Base-by-base conservation (phyloP, 331 rosid species). In the Quercus phellos region DNA sequence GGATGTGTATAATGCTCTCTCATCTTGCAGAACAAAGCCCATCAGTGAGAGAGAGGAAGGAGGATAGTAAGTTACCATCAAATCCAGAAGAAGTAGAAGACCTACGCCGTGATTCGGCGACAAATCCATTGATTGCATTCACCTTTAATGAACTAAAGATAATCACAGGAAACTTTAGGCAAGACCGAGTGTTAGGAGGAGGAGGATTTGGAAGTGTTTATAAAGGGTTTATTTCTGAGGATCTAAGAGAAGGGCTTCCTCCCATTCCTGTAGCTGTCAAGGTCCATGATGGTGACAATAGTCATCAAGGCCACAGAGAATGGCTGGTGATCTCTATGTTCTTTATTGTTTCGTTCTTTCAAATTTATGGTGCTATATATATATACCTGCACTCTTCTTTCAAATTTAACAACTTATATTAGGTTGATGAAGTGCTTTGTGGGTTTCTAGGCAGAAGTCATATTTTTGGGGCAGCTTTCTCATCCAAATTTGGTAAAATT, bases 191-290 rank as follows among this genome's bases (percentile, higher is more conserved):
- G 72, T 83, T 95, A 77, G 99, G 99, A 6, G 98, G 97, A 79
- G 99, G 99, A 68, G 99, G 99, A 77, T 95, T 95, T 73, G 99
- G 99, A 85, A 90, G 96, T 76, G 99, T 95, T 72, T 95, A 95
- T 71, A 91, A 95, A 84, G 99, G 99, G 0, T 88, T 91, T 68
- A 84, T 94, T 42, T 80, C 93, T 43, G 96, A 94, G 84, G 99
- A 88, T 76, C 79, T 94, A 67, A 87, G 91, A 75, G 80, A 88
- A 59, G 98, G 94, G 2, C 80, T 93, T 72, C 79, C 88, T 77
- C 55, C 89, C 6, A 82, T 93, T 80, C 80, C 93, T 1, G 99
- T 93, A 0, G 99, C 99, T 60, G 99, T 93, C 66, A 95, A 95
- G 91, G 99, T 95, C 85, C 99, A 95, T 85, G 99, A 95, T 64